phyloP scores from a whole-genome alignment of 345 rosid genomes.

The Populus pruinosa region DNA sequence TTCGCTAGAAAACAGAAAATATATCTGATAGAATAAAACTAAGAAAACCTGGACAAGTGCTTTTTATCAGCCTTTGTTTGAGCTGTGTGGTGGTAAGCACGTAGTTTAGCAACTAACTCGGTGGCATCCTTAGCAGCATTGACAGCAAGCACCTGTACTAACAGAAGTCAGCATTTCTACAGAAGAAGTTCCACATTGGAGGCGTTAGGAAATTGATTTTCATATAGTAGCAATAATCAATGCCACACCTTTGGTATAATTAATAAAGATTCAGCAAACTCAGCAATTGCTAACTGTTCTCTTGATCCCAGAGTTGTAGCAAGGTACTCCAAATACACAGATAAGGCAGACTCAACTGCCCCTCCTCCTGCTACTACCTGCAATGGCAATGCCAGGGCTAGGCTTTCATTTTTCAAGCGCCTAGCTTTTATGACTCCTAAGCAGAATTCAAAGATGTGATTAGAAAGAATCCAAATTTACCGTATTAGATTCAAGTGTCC shows the following conservation, averaged over 20 bases:
- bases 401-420: not conserved
- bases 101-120: conserved; percentile 87
- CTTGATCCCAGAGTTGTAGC: conserved; percentile 92
- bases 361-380: conserved; percentile 99
- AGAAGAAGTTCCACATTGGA: not conserved
- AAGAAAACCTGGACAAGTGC: conserved; percentile 66
- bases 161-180: not conserved
- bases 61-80: conserved; percentile 95
- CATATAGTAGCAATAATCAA: too few relatives aligned
- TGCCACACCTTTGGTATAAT: conserved; percentile 75
- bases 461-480: conserved; percentile 36
- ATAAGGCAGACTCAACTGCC: conserved; percentile 89
- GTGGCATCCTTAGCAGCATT: conserved; percentile 97
- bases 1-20: not conserved
- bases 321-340: conserved; percentile 87
- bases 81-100: conserved; percentile 91
- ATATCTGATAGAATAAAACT: not conserved
- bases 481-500: conserved; percentile 92
- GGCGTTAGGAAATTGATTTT: not conserved
- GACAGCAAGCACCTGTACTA: conserved; percentile 79
- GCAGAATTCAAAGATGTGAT: not conserved
- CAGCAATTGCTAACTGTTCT: conserved; percentile 92
- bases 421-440: not conserved
- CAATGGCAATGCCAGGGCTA: conserved; percentile 15
- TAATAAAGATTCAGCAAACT: conserved; percentile 85